Conservation (phyloP, 225 moss, liverwort and hornwort genomes). For the Physcomitrium patens region DNA sequence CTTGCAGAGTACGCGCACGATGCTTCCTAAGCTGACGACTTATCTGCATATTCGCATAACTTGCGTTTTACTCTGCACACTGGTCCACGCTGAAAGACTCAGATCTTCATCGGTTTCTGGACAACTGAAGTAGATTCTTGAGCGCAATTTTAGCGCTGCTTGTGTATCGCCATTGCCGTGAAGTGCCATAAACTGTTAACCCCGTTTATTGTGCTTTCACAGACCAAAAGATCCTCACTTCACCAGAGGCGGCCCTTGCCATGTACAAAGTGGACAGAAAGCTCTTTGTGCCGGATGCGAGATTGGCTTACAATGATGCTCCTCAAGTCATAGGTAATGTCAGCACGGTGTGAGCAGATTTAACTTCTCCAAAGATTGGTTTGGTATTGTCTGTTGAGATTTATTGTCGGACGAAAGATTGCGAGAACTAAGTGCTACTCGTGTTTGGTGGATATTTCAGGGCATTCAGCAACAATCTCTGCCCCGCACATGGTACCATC, state of each 20-base stretch:
- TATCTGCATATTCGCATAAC: background rate
- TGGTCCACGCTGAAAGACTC: background rate
- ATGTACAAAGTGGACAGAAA: constrained; percentile 91
- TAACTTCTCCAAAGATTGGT: background rate
- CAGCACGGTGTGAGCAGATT: constrained; percentile 41
- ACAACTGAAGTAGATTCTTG: background rate
- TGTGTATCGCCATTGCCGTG: background rate
- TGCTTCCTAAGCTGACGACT: background rate
- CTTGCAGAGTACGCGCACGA: constrained; percentile 72
- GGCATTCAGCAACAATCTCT: constrained; percentile 77
- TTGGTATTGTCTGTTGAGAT: background rate
- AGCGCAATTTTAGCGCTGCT: too few species aligned
- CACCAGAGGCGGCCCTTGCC: constrained; percentile 78
- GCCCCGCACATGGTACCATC: constrained; percentile 84
- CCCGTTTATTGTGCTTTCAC: background rate
- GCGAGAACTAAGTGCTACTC: background rate
- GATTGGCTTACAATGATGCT: constrained; percentile 83
- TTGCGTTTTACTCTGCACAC: background rate
- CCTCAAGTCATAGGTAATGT: constrained; percentile 88
- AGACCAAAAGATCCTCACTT: constrained; percentile 89
- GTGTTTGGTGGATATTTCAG: constrained; percentile 34
- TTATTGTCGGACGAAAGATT: background rate
- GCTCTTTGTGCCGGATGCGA: constrained; percentile 80
- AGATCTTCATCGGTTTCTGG: background rate
- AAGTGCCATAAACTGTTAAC: too few species aligned